Evolutionary conservation across 768 basidiomycete genomes (phyloP).

Genomic region (Botryobasidium botryosum): DNA sequence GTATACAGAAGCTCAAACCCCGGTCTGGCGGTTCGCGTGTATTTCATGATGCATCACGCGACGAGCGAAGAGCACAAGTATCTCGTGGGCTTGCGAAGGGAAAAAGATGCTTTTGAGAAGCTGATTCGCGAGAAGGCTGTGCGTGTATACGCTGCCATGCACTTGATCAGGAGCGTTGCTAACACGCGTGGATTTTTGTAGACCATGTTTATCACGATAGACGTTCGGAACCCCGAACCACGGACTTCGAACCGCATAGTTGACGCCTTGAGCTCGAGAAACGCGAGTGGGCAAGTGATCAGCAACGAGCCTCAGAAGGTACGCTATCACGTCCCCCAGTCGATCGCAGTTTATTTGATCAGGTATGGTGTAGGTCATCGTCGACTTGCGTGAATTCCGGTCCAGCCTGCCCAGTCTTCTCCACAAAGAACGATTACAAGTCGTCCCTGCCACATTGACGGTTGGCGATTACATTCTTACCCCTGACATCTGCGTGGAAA

Average conservation of each 20-base stretch:
- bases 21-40: conserved; percentile 70
- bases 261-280: conserved; percentile 65
- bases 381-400: conserved; percentile 93
- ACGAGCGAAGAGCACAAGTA: conserved; percentile 95
- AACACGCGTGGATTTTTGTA: too few species aligned
- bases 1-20: conserved; percentile 76
- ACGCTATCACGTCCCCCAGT: conserved; percentile 6
- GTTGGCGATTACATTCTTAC: conserved; percentile 94
- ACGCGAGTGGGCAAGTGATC: conserved; percentile 69
- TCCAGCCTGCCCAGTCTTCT: conserved; percentile 81
- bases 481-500: conserved; percentile 89
- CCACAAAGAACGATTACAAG: conserved; percentile 60
- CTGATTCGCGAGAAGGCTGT: conserved; percentile 87
- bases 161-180: too few species aligned
- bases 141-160: conserved; percentile 21
- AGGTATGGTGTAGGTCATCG: conserved; percentile 48
- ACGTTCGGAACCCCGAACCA: conserved; percentile 18
- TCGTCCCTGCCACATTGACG: conserved; percentile 83
- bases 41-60: conserved; percentile 88
- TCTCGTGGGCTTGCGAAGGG: conserved; percentile 68
- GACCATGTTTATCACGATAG: conserved; percentile 81
- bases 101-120: conserved; percentile 87
- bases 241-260: conserved; percentile 25
- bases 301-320: conserved; percentile 51
- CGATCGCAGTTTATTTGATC: not conserved